Evolutionary conservation across 441 rosid species (phyloP).

Genomic region (Breynia disticha): DNA sequence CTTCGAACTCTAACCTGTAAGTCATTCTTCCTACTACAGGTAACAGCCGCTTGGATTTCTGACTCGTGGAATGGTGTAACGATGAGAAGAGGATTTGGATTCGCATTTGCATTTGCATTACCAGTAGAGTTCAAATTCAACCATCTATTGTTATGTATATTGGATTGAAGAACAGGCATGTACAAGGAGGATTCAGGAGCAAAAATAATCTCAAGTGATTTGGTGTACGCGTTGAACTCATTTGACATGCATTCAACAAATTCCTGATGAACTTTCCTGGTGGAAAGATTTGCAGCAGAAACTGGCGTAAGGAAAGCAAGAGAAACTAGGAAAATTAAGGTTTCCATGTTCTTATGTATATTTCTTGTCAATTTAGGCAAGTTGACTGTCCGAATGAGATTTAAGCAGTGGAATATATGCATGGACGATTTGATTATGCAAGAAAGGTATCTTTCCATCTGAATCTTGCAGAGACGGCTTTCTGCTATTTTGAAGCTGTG

Average conservation of each 20-base stretch:
- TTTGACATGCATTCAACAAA: conserved; percentile 38
- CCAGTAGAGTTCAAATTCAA: conserved; percentile 19
- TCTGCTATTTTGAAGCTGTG: too few relatives aligned
- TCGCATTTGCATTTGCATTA: too few relatives aligned
- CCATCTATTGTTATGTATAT: conserved; percentile 47
- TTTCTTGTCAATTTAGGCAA: too few relatives aligned
- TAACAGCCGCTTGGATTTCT: conserved; percentile 41
- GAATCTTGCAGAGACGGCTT: too few relatives aligned
- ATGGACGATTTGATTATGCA: too few relatives aligned
- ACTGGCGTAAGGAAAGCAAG: too few relatives aligned
- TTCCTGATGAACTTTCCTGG: conserved; percentile 10
- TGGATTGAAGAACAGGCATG: conserved; percentile 25
- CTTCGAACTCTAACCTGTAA: conserved; percentile 46
- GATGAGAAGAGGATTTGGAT: conserved; percentile 41
- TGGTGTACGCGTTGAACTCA: conserved; percentile 16
- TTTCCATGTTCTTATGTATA: too few relatives aligned
- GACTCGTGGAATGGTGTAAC: conserved; percentile 46
- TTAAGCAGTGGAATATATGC: too few relatives aligned
- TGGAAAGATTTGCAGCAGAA: too few relatives aligned
- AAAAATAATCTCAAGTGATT: conserved; percentile 31
- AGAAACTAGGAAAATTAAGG: too few relatives aligned
- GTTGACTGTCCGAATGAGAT: too few relatives aligned
- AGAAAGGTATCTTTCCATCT: too few relatives aligned
- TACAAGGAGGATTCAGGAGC: conserved; percentile 29
- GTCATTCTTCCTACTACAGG: conserved; percentile 28